Evolutionary conservation across 495 filamentous ascomycete species (phyloP).

Genomic region (Hypoxylon crocopeplum): DNA sequence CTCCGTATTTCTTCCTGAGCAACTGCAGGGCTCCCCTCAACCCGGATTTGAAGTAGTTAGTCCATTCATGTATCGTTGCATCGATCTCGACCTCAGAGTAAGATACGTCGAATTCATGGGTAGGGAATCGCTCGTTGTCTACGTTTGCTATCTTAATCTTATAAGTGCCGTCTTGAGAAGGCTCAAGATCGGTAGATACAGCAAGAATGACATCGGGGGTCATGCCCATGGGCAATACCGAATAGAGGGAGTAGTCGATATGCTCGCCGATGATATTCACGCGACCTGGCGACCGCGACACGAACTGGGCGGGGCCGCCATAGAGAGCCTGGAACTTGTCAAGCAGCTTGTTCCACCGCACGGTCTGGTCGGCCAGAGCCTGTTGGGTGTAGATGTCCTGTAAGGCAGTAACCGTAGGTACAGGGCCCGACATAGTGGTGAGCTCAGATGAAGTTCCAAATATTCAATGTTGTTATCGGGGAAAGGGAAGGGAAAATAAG

Average conservation of each 20-base stretch:
- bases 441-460: conserved; percentile 4
- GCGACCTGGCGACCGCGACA: conserved; percentile 87
- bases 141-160: conserved; percentile 76
- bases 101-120: conserved; percentile 77
- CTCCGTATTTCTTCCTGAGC: conserved; percentile 69
- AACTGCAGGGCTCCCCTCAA: conserved; percentile 81
- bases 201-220: conserved; percentile 89
- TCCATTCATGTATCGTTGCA: conserved; percentile 86
- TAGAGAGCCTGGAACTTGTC: conserved; percentile 76
- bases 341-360: conserved; percentile 76
- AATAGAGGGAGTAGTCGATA: conserved; percentile 97
- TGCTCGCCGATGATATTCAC: conserved; percentile 99
- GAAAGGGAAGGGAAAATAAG: conserved; percentile 4
- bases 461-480: neutral
- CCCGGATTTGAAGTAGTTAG: conserved; percentile 97
- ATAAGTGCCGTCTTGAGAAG: conserved; percentile 43
- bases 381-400: conserved; percentile 73
- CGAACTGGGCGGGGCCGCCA: conserved; percentile 74
- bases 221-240: conserved; percentile 94
- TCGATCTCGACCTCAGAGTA: conserved; percentile 80
- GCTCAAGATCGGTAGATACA: conserved; percentile 66
- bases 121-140: conserved; percentile 74
- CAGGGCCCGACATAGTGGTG: conserved; percentile 60
- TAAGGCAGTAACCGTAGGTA: conserved; percentile 65
- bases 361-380: conserved; percentile 60